Conservation (phyloP, 148 eudicot genomes). For the Rhododendron williamsianum region DNA sequence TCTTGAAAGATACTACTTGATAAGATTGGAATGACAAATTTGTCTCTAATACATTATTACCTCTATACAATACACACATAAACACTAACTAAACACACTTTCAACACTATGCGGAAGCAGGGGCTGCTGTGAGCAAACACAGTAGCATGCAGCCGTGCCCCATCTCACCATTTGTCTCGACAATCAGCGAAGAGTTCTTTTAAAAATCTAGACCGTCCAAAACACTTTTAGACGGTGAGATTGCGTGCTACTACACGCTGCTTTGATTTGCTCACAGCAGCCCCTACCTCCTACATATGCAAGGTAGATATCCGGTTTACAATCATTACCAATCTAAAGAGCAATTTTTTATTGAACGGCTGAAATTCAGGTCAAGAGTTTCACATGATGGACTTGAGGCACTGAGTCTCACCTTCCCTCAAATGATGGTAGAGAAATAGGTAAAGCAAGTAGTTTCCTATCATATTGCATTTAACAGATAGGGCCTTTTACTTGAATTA, state of each 20-base stretch:
- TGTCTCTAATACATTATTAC: no score
- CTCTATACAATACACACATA: no score
- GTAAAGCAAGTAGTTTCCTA: background rate
- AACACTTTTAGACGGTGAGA: no score
- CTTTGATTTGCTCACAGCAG: no score
- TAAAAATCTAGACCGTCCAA: no score
- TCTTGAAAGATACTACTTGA: background rate
- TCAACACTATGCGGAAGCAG: no score
- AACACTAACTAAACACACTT: no score
- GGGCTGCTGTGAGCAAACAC: no score
- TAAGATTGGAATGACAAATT: background rate
- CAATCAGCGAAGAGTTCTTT: no score
- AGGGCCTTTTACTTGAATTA: background rate
- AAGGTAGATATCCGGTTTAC: background rate
- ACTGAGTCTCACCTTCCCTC: background rate
- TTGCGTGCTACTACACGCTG: no score
- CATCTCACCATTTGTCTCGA: no score
- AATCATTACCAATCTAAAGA: background rate
- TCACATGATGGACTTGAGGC: background rate
- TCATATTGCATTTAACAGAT: background rate
- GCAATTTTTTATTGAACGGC: background rate
- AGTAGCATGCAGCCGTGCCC: no score
- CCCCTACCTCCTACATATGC: background rate
- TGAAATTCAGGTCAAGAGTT: background rate
- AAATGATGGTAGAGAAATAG: conserved; percentile 1